phyloP scores from a whole-genome alignment of 73 alveolate species.

The Breviolum minutum region DNA sequence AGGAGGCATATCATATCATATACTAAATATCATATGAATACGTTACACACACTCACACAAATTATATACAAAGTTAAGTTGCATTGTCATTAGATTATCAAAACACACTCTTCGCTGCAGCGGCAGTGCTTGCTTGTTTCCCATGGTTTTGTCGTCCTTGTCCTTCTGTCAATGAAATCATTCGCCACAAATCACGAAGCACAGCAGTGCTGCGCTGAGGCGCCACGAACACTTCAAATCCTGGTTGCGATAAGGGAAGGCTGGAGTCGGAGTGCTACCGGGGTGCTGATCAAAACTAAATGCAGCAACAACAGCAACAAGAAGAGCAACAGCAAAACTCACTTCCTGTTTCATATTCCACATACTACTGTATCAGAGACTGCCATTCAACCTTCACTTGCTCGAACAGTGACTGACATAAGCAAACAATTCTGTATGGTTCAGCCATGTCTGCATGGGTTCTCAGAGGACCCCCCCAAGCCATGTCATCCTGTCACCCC shows the following conservation, averaged over 20 bases:
- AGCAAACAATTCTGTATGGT: no score
- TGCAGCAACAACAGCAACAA: not conserved
- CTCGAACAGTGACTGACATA: no score
- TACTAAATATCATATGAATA: no score
- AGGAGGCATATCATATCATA: no score
- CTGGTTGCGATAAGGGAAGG: not conserved
- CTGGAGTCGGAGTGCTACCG: no score
- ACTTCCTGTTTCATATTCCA: not conserved
- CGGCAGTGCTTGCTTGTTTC: not conserved
- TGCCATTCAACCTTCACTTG: not conserved
- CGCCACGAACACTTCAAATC: slow-evolving; percentile 5
- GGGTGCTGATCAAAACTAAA: not conserved
- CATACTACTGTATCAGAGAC: not conserved
- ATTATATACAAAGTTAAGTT: no score
- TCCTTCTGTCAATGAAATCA: not conserved
- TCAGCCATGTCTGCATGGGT: no score
- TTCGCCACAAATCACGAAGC: not conserved
- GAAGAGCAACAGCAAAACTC: not conserved
- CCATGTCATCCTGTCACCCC: not conserved
- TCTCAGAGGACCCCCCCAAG: not conserved
- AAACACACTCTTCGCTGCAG: not conserved
- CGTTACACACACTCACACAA: no score
- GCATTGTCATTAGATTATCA: not conserved
- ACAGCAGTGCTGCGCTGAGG: not conserved
- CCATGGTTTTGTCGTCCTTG: not conserved